These are phyloP conservation scores for Pythium utonaiense DNA, from an alignment of 352 stramenopile genomes.

Conservation along the genomic window DNA sequence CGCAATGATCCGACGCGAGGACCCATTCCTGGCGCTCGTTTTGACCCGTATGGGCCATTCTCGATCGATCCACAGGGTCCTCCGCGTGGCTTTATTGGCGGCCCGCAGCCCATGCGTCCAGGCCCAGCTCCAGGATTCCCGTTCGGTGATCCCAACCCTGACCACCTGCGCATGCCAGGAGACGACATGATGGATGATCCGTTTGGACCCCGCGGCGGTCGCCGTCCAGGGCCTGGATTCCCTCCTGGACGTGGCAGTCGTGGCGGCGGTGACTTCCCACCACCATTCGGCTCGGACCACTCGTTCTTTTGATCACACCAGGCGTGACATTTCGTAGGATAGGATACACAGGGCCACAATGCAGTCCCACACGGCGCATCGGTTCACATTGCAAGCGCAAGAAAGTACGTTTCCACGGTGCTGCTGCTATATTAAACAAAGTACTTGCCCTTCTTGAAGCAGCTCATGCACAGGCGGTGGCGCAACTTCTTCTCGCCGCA, in stretches of 20 bases:
- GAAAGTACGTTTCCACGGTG: slow-evolving; percentile 5
- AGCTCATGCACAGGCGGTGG: slow-evolving; percentile 88
- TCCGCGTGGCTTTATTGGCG: slow-evolving; percentile 36
- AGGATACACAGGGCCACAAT: too few relatives aligned
- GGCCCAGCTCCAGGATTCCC: slow-evolving; percentile 49
- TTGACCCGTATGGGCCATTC: slow-evolving; percentile 77
- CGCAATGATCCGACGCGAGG: slow-evolving; percentile 51
- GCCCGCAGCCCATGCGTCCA: slow-evolving; percentile 27
- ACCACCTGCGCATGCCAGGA: slow-evolving; percentile 76
- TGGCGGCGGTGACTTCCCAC: slow-evolving; percentile 25
- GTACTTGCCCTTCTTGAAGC: slow-evolving; percentile 91
- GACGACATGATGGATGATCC: slow-evolving; percentile 54
- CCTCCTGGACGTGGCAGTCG: slow-evolving; percentile 29
- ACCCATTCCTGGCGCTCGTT: slow-evolving; percentile 68
- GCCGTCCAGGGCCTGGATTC: slow-evolving; percentile 16
- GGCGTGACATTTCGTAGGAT: background rate
- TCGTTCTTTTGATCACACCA: slow-evolving; percentile 51
- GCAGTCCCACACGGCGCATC: too few relatives aligned
- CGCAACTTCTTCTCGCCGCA: slow-evolving; percentile 87
- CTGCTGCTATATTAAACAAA: slow-evolving; percentile 59
- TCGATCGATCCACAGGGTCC: slow-evolving; percentile 45
- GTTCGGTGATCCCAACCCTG: slow-evolving; percentile 73
- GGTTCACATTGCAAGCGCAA: background rate
- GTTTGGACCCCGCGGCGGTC: slow-evolving; percentile 35
- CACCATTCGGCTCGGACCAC: slow-evolving; percentile 60